These are phyloP conservation scores for Chamaecrista fasciculata DNA, from an alignment of 306 rosid species.

Conservation along the genomic window DNA sequence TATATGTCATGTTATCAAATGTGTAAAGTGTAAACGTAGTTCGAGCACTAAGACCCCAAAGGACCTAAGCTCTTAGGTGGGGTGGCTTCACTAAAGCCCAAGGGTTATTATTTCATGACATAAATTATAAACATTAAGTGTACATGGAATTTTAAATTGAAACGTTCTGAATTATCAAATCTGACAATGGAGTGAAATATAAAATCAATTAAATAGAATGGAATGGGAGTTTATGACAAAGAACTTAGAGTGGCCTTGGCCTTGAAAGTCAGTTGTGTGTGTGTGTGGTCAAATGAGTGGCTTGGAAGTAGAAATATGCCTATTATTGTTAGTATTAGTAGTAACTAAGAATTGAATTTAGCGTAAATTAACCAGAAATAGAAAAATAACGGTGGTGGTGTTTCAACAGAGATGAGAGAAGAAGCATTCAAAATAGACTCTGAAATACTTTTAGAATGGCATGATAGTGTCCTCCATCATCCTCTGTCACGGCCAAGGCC, in stretches of 20 bases:
- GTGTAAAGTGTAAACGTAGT: neutral
- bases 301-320: neutral
- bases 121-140: neutral
- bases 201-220: too few species aligned
- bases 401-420: neutral
- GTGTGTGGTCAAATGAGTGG: neutral
- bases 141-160: too few species aligned
- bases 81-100: neutral
- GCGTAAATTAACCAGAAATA: neutral
- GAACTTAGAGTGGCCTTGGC: too few species aligned
- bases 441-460: neutral
- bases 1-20: neutral
- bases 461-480: neutral
- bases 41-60: neutral
- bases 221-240: too few species aligned
- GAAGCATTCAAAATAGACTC: neutral
- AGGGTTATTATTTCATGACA: neutral
- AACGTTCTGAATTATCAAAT: neutral
- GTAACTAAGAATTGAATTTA: neutral
- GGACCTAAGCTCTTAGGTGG: neutral
- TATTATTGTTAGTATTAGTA: neutral
- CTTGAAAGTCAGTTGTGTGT: too few species aligned
- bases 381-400: neutral
- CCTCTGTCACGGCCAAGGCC: neutral
- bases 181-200: neutral